Base-by-base conservation (phyloP, 73 alveolate species). In the Halteria grandinella region DNA sequence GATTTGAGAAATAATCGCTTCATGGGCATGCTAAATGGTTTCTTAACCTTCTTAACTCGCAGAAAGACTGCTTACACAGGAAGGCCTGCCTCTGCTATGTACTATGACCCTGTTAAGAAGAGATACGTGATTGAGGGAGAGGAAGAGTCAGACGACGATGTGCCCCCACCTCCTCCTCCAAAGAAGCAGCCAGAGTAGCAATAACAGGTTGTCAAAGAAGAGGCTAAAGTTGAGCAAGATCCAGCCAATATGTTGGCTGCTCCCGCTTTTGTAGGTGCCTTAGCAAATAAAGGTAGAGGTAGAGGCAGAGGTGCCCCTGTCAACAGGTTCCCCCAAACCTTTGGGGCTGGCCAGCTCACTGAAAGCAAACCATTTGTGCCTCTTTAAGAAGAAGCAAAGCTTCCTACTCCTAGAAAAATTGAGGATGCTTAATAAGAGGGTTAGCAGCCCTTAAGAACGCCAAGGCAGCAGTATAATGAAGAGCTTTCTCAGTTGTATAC, bases 151-250 rank as follows among this genome's bases (percentile, higher is more conserved):
- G 84, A 71, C 31, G 84, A 71, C 24, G 84, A 71, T 37, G 70
- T 71, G 17, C 84, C 84, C 18, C 84, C 84, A 23, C 84, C 84
- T 40, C 84, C 84, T 18, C 84, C 84, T 33, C 84, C 84, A 36
- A 54, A 27, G 48, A 20, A 71, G 49, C 17, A 54, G 33, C 32
- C 17, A 7, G 75, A 71, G 33, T 40, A 50, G 20, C 14, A 69
- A 17, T 12, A 69, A 33, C 18, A 45, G 7, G 58, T 8, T 14
- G 58, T n/a, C n/a, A n/a, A 15, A 5, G 8, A 15, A 27, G 78
- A 4, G 25, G 60, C 3, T 3, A 10, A 24, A 28, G 23, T 2
- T 10, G 54, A 31, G 53, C n/a, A n/a, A n/a, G 53, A 10, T 4
- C 10, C 33, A n/a, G 33, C n/a, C 2, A 57, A 18, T 17, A 15